Evolutionary conservation across 352 stramenopile species (phyloP), one percentile per base, ranked within the genome.

Genomic region (Stramenopiles sp.): DNA sequence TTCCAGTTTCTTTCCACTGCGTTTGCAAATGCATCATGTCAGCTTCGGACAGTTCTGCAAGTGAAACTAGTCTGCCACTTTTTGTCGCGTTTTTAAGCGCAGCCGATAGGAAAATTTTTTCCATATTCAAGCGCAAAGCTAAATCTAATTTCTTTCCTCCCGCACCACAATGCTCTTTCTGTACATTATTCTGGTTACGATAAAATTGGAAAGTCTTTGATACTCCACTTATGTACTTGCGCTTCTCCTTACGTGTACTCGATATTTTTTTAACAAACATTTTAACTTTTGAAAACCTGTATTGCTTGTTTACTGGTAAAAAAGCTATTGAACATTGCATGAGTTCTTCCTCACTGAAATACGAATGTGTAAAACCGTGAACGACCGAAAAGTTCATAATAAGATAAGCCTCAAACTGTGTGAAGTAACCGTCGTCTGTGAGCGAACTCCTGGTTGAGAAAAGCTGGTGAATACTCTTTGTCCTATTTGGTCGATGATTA

Each of bases 11-110:
- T 33, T 33, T 4, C 71, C 71, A 78, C 22, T 14, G 71, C 30
- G 71, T 78, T 78, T 78, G 71, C 14, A 78, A 78, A 14, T 78
- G 71, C 71, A 33, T 33, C 71, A 78, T 78, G 22, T 78, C 71
- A 31, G 31, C 4, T 33, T 31, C 30, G 8, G 71, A 78, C 71
- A 78, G 22, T 33, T 78, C 71, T 78, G 71, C 71, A 4, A 78
- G 14, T 33, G 71, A 78, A 4, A 33, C 14, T 78, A 78, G 14
- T 33, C 14, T 78, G 30, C 71, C 71, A 4, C 14, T 78, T 33
- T 8, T 78, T 14, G 31, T 78, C 8, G 30, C 30, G 22, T 33
- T 33, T 4, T 78, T 4, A 4, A 78, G 4, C 14, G 4, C 14
- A 33, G 71, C 71, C 22, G 14, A 33, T 33, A 78, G 22, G 22